Conservation (phyloP, 305 asterid genomes). For the Solanum chacoense region DNA sequence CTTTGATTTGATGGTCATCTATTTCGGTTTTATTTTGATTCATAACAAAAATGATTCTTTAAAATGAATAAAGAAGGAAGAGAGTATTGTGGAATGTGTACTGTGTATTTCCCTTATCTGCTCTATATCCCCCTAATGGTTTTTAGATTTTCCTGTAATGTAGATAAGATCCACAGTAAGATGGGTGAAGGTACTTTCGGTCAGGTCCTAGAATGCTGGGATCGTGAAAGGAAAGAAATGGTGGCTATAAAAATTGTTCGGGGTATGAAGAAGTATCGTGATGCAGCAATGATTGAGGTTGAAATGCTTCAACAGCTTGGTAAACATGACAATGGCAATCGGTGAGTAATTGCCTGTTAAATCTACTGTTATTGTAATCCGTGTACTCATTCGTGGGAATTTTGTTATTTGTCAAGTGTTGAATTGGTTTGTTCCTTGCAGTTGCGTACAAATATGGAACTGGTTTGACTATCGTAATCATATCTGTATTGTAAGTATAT, state of each 20-base stretch:
- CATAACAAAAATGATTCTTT: not conserved
- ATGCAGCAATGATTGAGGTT: slow-evolving; percentile 89
- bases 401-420: slow-evolving; percentile 38
- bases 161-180: slow-evolving; percentile 87
- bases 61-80: not conserved
- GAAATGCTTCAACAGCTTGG: slow-evolving; percentile 83
- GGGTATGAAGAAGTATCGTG: slow-evolving; percentile 74
- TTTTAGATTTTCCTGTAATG: not conserved
- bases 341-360: slow-evolving; percentile 37
- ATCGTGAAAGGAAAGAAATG: slow-evolving; percentile 68
- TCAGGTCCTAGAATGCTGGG: slow-evolving; percentile 93
- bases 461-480: slow-evolving; percentile 99
- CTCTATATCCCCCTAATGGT: not conserved
- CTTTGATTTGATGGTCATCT: not conserved
- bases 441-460: slow-evolving; percentile 98
- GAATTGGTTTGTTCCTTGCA: slow-evolving; percentile 87
- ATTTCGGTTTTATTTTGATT: not conserved
- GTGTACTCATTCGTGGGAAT: not conserved
- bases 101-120: not conserved
- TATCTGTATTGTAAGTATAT: slow-evolving; percentile 94
- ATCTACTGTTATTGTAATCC: not conserved
- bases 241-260: slow-evolving; percentile 87
- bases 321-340: slow-evolving; percentile 71
- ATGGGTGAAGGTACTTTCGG: slow-evolving; percentile 98
- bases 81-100: not conserved